Percentiles rank a stretch among this genome's conserved stretches.
Conservation (phyloP, 306 rosid species). For the Bauhinia variegata region DNA sequence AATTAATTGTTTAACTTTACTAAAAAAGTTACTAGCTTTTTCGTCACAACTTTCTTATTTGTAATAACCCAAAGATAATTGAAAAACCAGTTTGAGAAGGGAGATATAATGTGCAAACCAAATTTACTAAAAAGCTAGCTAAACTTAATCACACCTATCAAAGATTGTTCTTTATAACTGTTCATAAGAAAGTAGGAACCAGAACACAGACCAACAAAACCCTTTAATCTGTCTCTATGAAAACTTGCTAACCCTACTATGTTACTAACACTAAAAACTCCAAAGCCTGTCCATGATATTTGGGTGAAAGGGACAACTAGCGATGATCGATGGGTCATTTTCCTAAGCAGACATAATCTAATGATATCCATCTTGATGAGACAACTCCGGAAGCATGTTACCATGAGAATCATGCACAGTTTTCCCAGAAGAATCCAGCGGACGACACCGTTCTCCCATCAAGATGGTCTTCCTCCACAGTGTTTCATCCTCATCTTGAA, state of each 20-base stretch:
- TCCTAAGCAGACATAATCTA: background rate
- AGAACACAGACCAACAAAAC: background rate
- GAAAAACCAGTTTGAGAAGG: too few relatives aligned
- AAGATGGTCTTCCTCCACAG: conserved; percentile 78
- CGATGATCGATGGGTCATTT: too few relatives aligned
- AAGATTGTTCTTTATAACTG: too few relatives aligned
- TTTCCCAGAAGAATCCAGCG: conserved; percentile 59
- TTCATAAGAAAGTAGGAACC: too few relatives aligned
- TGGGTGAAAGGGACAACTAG: too few relatives aligned
- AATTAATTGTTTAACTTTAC: too few relatives aligned
- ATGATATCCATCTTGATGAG: background rate
- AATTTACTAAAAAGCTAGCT: too few relatives aligned
- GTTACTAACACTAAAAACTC: conserved; percentile 4
- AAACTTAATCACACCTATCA: too few relatives aligned
- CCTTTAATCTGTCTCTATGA: background rate
- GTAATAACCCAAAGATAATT: too few relatives aligned
- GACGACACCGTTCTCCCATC: conserved; percentile 76
- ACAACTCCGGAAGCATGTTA: conserved; percentile 16
- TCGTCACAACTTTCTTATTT: too few relatives aligned
- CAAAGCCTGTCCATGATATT: background rate
- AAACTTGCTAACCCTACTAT: background rate
- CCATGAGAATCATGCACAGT: conserved; percentile 48
- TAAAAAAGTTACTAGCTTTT: too few relatives aligned
- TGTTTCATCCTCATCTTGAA: conserved; percentile 43
- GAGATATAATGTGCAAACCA: too few relatives aligned